A percentile compares a stretch with the other conserved stretches of the same genome.
phyloP scores from a whole-genome alignment of 257 asterid species.

The Euphrasia confusa region DNA sequence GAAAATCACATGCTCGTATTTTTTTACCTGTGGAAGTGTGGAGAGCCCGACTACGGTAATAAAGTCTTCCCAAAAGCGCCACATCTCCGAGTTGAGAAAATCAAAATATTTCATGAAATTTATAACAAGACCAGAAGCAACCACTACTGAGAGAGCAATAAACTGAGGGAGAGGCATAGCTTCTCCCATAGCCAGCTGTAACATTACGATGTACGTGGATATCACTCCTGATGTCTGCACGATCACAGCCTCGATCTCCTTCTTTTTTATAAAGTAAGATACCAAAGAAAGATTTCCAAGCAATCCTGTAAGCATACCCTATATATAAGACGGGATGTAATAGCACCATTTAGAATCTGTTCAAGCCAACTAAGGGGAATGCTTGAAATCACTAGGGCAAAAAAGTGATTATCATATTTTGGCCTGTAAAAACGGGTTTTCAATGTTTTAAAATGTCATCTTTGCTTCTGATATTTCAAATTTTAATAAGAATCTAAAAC shows the following conservation, averaged over 20 bases:
- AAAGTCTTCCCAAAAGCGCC: slow-evolving; percentile 93
- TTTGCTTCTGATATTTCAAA: background rate
- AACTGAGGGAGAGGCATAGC: slow-evolving; percentile 98
- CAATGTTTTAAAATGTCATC: background rate
- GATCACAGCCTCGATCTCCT: slow-evolving; percentile 74
- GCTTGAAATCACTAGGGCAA: background rate
- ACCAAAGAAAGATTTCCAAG: slow-evolving; percentile 85
- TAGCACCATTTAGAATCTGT: slow-evolving; percentile 6
- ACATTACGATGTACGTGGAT: slow-evolving; percentile 67
- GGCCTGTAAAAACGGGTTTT: background rate
- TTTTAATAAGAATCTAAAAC: background rate
- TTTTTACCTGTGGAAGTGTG: slow-evolving; percentile 76
- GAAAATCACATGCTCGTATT: background rate
- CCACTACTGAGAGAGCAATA: slow-evolving; percentile 59
- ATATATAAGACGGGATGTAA: slow-evolving; percentile 19
- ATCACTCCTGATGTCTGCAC: slow-evolving; percentile 88
- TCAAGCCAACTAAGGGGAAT: slow-evolving; percentile 8
- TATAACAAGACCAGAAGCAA: slow-evolving; percentile 67
- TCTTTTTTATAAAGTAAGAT: slow-evolving; percentile 86
- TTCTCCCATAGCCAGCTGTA: slow-evolving; percentile 88
- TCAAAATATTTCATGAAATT: slow-evolving; percentile 66
- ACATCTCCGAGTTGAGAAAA: slow-evolving; percentile 56
- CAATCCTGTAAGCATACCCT: slow-evolving; percentile 99
- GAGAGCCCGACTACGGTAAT: slow-evolving; percentile 80
- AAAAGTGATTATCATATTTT: background rate